Base-by-base conservation (phyloP, 805 yeast genomes). In the Danielozyma ontarioensis region DNA sequence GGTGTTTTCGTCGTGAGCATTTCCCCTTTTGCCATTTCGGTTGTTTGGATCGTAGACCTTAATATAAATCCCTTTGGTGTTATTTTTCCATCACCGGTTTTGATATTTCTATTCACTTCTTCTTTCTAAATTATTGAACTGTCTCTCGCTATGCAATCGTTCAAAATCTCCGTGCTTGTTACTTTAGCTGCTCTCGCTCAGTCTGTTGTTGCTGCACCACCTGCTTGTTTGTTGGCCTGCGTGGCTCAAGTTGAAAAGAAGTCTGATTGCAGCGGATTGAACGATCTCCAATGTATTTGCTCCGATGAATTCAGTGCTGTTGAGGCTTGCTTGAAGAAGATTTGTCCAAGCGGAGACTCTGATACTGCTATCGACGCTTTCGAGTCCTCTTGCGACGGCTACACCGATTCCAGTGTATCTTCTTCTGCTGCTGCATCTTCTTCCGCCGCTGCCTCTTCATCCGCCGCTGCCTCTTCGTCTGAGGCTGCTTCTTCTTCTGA, bases 171-270 rank as follows among this genome's bases (percentile, higher is more conserved):
- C 17, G 39, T 39, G 13, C 32, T 46, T 32, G 31, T 40, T 31
- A 59, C 59, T 17, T 46, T 68, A 37, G 66, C 71, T 33, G 57
- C 72, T 19, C 55, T 61, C 40, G 47, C 68, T 36, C 63, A 73
- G 16, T 50, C 68, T 21, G 70, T 72, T 19, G 74, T 77, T 29
- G 80, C 84, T 34, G 70, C 90, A 35, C 93, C 96, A 32, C 96
- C 96, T 40, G 96, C 96, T 25, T 88, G 96, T 70, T 64, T 88
- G 45, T 70, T 88, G 57, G 94, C 95, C 26, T 87, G 96, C 74
- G 90, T 84, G 38, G 73, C 86, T 36, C 71, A 76, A 50, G 89
- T 83, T 35, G 68, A 72, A 41, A 73, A 73, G 55, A 70, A 78
- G 12, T 59, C 75, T 27, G 39, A 64, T 29, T 83, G 93, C 61